Percentiles rank a stretch among this genome's conserved stretches.
Evolutionary conservation across 1,284 basidiomycete species (phyloP).

Genomic region (Retiboletus flavoniger): DNA sequence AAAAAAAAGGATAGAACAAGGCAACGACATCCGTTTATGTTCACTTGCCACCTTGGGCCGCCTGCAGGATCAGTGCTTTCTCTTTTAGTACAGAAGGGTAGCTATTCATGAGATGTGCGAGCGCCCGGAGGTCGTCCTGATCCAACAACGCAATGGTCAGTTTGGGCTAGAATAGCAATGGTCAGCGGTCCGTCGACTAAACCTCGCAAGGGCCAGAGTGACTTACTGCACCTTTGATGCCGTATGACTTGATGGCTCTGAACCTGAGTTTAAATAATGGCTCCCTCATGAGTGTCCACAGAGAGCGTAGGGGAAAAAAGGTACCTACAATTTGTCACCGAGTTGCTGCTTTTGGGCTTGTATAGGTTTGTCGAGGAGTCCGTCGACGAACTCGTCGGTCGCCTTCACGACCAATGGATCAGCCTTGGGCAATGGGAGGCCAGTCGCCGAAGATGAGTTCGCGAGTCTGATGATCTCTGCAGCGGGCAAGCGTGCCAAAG

Average conservation of each 20-base stretch:
- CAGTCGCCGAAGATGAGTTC: conserved; percentile 51
- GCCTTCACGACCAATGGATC: conserved; percentile 67
- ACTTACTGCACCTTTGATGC: conserved; percentile 74
- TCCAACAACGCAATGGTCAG: conserved; percentile 81
- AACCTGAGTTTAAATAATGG: conserved; percentile 43
- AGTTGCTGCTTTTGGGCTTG: conserved; percentile 79
- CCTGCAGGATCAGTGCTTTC: conserved; percentile 53
- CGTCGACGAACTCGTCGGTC: conserved; percentile 79
- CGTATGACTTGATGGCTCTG: conserved; percentile 76
- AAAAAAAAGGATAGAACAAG: neutral
- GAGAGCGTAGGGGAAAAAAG: neutral
- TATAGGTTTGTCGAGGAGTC: conserved; percentile 58
- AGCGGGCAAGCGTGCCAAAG: conserved; percentile 66
- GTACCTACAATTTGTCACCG: conserved; percentile 72
- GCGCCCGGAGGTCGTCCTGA: conserved; percentile 76
- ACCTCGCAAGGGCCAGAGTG: neutral
- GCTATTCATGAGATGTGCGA: conserved; percentile 85
- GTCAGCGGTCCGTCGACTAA: neutral
- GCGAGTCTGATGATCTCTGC: conserved; percentile 67
- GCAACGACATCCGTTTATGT: neutral
- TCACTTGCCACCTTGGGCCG: conserved; percentile 32
- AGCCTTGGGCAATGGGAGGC: conserved; percentile 65
- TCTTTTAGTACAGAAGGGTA: conserved; percentile 80
- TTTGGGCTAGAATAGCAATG: conserved; percentile 55
- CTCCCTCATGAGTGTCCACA: neutral